Evolutionary conservation across 306 rosid genomes (phyloP), one percentile per base, ranked within the genome.

Genomic region (Fragaria vesca): DNA sequence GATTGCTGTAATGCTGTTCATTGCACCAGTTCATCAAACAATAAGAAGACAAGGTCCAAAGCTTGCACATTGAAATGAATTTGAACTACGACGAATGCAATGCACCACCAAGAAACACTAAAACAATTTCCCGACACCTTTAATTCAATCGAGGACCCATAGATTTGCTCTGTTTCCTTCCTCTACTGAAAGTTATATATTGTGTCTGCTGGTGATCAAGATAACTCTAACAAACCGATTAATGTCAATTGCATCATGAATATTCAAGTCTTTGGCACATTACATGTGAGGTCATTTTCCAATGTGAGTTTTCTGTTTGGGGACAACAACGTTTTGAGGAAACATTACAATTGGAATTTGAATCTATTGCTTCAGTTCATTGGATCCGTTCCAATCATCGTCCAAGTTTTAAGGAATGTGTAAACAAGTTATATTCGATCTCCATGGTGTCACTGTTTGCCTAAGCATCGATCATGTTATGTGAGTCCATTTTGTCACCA

Each of bases 41-140:
- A 52, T 65, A 61, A 4, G 17, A 45, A 12, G 72, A 75, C 46
- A 54, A 67, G 20, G 62, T 26, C 71, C 13, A 38, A 38, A 20
- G 48, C 46, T 17, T 66, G 20, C 30, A 38, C 71, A 38, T 72
- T 62, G 28, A 67, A 47, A 32, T 6, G 20, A 16, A 46, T 50
- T n/a, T 8, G 61, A 5, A 55, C 16, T 63, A 65, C 52, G 72
- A 57, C 34, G 28, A 73, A 78, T 77, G 80, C 85, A 70, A 78
- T 81, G 88, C 46, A 81, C 65, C 83, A 45, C 69, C 81, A 63
- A 70, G 67, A 52, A 81, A 81, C 85, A 81, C 30, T 2, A 69
- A 42, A 79, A 77, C 82, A 81, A 48, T 66, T 78, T 82, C 86
- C 78, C 73, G 86, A 87, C 88, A 84, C 79, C 86, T 40, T 87